A percentile compares a stretch with the other conserved stretches of the same genome.
These are phyloP conservation scores for Fusarium sp. DNA, from an alignment of 2,329 filamentous ascomycete genomes.

Conservation along the genomic window DNA sequence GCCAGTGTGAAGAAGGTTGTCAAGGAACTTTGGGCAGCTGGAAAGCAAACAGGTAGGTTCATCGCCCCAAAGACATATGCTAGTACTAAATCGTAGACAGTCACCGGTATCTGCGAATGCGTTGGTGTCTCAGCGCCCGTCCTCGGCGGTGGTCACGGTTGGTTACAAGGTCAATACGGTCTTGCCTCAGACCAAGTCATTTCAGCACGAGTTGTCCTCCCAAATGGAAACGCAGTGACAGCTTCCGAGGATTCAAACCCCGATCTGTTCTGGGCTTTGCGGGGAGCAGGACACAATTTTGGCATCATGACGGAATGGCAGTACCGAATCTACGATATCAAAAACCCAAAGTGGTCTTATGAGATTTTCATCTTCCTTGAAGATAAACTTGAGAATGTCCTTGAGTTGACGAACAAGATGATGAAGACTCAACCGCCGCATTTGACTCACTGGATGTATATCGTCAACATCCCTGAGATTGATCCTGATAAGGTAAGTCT, in stretches of 20 bases:
- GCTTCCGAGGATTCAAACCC: conserved; percentile 10
- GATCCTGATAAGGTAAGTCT: conserved; percentile 12
- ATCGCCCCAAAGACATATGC: fast-evolving
- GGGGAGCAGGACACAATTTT: conserved; percentile 67
- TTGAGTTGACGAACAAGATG: conserved; percentile 31
- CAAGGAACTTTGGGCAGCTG: conserved; percentile 7
- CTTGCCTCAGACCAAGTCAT: conserved; percentile 29
- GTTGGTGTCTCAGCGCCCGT: conserved; percentile 47
- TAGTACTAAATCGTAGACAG: conserved; percentile 5
- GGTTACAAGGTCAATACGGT: conserved; percentile 31
- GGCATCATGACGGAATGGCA: conserved; percentile 61
- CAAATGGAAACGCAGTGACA: conserved; percentile 15
- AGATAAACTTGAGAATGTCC: conserved; percentile 34
- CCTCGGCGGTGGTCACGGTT: conserved; percentile 33
- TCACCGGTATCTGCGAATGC: conserved; percentile 44
- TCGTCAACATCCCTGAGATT: conserved; percentile 34
- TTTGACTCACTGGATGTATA: conserved; percentile 33
- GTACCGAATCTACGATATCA: conserved; percentile 60
- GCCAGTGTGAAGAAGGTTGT: conserved; percentile 23
- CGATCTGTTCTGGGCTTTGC: conserved; percentile 57
- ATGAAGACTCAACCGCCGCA: conserved; percentile 31
- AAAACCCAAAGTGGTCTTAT: conserved; percentile 53
- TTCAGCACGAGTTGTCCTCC: conserved; percentile 19
- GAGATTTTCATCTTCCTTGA: conserved; percentile 54
- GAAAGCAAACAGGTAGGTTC: conserved; percentile 31